A percentile compares a stretch with the other conserved stretches of the same genome.
These are phyloP conservation scores for Juncus inflexus DNA, from an alignment of 176 grass and related monocot species.

Conservation along the genomic window DNA sequence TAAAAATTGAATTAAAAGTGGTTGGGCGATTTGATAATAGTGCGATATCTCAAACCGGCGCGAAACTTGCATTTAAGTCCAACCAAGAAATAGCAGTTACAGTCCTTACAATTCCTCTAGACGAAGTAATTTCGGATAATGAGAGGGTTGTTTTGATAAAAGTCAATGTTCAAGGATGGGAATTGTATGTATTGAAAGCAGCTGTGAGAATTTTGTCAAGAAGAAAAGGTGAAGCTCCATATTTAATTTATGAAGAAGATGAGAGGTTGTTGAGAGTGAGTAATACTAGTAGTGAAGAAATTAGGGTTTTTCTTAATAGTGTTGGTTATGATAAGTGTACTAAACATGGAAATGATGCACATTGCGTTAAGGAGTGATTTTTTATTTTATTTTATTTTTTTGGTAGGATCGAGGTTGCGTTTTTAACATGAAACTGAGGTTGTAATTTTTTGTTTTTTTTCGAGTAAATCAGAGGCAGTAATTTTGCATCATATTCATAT, in stretches of 20 bases:
- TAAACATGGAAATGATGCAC: constrained; percentile 50
- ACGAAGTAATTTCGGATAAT: constrained; percentile 56
- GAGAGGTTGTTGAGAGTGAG: constrained; percentile 59
- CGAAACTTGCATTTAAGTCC: constrained; percentile 68
- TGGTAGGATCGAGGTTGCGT: too few relatives aligned
- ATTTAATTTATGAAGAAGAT: constrained; percentile 81
- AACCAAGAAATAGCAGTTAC: constrained; percentile 55
- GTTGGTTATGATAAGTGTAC: constrained; percentile 60
- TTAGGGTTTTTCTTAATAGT: constrained; percentile 62
- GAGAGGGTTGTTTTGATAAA: constrained; percentile 56
- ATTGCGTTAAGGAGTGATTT: constrained; percentile 52
- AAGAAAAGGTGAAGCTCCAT: constrained; percentile 63
- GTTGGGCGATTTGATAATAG: constrained; percentile 80
- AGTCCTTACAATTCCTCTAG: constrained; percentile 64
- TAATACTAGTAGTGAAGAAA: constrained; percentile 56
- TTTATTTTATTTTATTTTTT: too few relatives aligned
- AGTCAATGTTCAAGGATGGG: constrained; percentile 88
- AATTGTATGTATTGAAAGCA: constrained; percentile 62
- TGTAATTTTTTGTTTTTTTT: too few relatives aligned
- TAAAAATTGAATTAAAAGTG: constrained; percentile 29
- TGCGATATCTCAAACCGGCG: constrained; percentile 79
- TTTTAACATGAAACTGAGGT: too few relatives aligned
- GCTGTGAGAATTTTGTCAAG: constrained; percentile 47
- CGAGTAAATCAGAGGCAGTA: too few relatives aligned
- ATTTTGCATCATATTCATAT: too few relatives aligned